phyloP scores from a whole-genome alignment of 2,329 filamentous ascomycete species.

The Fusarium dimerum region DNA sequence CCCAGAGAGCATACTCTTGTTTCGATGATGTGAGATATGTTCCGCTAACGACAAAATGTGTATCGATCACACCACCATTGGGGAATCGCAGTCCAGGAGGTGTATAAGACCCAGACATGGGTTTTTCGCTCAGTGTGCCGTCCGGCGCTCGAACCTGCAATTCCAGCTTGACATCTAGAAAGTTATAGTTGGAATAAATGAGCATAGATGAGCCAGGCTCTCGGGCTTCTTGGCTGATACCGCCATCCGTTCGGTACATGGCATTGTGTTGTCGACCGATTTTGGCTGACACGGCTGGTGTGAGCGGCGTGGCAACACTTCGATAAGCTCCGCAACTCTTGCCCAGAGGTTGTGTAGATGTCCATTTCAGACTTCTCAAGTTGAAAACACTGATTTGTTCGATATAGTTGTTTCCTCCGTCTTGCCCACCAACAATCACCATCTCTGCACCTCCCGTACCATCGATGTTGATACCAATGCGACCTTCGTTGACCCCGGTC shows the following conservation, averaged over 20 bases:
- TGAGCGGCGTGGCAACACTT: constrained; percentile 87
- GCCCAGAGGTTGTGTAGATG: constrained; percentile 80
- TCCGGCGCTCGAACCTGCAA: constrained; percentile 85
- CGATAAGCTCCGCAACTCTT: constrained; percentile 96
- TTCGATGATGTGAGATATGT: constrained; percentile 98
- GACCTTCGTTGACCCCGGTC: constrained; percentile 80
- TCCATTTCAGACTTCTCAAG: constrained; percentile 92
- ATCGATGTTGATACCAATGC: constrained; percentile 85
- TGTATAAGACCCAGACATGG: constrained; percentile 84
- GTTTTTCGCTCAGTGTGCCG: constrained; percentile 79
- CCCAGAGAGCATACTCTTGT: constrained; percentile 97
- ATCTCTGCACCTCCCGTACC: constrained; percentile 93
- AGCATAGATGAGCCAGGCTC: constrained; percentile 76
- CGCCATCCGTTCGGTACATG: constrained; percentile 44
- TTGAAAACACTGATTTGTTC: constrained; percentile 99
- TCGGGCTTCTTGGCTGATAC: constrained; percentile 53
- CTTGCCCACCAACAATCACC: constrained; percentile 95
- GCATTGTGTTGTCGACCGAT: constrained; percentile 62
- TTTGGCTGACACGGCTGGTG: constrained; percentile 62
- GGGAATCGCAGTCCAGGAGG: constrained; percentile 93
- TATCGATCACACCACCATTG: constrained; percentile 93
- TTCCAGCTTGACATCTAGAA: constrained; percentile 94
- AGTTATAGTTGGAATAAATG: constrained; percentile 99
- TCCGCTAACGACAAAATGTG: constrained; percentile 94
- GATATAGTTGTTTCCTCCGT: constrained; percentile 97